Evolutionary conservation across 2,329 filamentous ascomycete species (phyloP), one percentile per base, ranked within the genome.

Genomic region (Fusarium staphyleae): DNA sequence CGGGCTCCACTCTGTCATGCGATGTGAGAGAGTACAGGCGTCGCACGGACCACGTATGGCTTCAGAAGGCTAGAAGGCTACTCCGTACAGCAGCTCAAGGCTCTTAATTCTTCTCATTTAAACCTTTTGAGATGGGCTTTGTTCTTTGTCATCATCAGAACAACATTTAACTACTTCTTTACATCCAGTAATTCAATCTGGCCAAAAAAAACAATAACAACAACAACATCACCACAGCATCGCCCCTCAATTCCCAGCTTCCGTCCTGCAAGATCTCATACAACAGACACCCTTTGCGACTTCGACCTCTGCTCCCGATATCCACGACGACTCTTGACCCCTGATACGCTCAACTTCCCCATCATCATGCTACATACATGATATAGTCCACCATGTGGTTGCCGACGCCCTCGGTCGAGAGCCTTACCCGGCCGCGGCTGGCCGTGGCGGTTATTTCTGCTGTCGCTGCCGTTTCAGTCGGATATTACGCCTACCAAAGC

Each of bases 401-500:
- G 65, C 75, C 77, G 69, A 78, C 77, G 62, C 68, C 76, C 55
- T 77, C 80, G 70, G 76, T 78, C 72, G 82, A 83, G 70, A 80
- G 77, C 64, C 73, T 87, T 51, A 80, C 79, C 48, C 77, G 83
- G 63, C 78, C 80, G 40, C 78, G 81, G 52, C 66, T 86, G 50
- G 78, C 83, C 50, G 76, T 89, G 19, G 78, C 83, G 43, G 61
- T 84, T 18, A 65, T 85, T 32, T 82, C 85, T 30, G 80, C 81
- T 37, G 69, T 84, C 37, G 81, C 83, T 2, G 81, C 83, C 35
- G 79, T 77, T 10, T 85, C 82, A 41, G 73, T 82, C 48, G 78
- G 81, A 50, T 89, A 85, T 67, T 81, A 84, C 50, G 73, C 85
- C 62, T 88, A 86, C 69, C 68, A 68, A 65, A 71, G 65, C 62